Evolutionary conservation across 768 basidiomycete genomes (phyloP), one percentile per base, ranked within the genome.

Genomic region (Amanita rubescens): DNA sequence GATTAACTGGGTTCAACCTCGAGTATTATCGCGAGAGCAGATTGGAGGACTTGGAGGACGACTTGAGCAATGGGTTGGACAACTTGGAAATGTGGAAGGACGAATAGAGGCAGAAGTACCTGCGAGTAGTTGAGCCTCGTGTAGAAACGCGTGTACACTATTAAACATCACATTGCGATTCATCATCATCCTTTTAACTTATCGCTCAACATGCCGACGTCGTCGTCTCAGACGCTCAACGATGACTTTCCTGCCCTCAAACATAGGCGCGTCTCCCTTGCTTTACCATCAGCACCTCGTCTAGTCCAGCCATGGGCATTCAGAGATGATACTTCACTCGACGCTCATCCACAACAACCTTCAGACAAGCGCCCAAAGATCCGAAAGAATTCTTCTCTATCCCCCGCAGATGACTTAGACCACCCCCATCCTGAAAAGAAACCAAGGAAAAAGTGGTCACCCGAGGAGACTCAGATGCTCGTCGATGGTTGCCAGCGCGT

Each of bases 1-100:
- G 44, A 86, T 99, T 61, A 87, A 84, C 39, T 99, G 96, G 96
- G 94, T 99, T 5, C 96, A 99, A 68, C 96, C 96, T 41, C 87
- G 96, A 39, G 96, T 99, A 34, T 65, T 85, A 45, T 95, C 93
- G 55, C 71, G 82, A 43, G 74, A 76, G 41, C 94, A 97, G 73
- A 90, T 98, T 60, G 87, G 85, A 11, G 78, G 77, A 20, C 74
- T 96, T 27, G 80, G 85, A n/a, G 72, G 78, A 59, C 73, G 91
- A 50, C 68, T 97, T 59, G 80, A 79, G 1, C 74, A 71, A 42
- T 96, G 94, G 94, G 82, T 85, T 32, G 73, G 79, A 42, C 84
- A 85, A 69, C 72, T 96, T 63, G 82, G 83, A n/a, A n/a, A n/a
- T n/a, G 90, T 93, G 1, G 89, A 90, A 60, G 74, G 82, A 60